Conservation (phyloP, 768 basidiomycete genomes). For the Obba rivulosa region DNA sequence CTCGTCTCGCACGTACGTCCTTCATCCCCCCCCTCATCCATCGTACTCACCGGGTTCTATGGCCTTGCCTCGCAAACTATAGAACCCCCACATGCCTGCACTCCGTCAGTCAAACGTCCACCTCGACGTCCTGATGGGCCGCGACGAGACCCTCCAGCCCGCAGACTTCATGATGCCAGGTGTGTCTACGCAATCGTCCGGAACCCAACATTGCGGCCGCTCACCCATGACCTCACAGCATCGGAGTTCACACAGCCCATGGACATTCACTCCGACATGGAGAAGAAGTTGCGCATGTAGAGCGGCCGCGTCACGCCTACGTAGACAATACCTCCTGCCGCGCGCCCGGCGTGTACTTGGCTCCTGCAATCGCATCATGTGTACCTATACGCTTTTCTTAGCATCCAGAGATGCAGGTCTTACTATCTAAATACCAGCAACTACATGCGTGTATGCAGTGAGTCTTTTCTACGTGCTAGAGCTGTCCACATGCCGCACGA, state of each 20-base stretch:
- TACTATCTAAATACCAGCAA: no score
- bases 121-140: constrained; percentile 90
- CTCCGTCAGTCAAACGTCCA: constrained; percentile 72
- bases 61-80: neutral
- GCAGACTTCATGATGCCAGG: constrained; percentile 73
- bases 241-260: constrained; percentile 25
- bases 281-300: constrained; percentile 38
- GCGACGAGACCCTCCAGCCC: constrained; percentile 78
- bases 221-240: constrained; percentile 16
- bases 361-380: neutral
- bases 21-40: neutral
- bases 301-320: neutral
- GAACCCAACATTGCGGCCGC: neutral
- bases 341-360: no score
- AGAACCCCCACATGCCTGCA: constrained; percentile 67
- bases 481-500: constrained; percentile 27
- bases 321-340: no score
- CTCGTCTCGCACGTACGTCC: constrained; percentile 67
- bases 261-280: constrained; percentile 46
- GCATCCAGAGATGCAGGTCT: neutral
- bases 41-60: neutral
- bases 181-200: constrained; percentile 24
- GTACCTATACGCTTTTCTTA: neutral
- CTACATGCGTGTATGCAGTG: no score
- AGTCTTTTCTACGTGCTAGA: no score